Evolutionary conservation across 148 eudicot species (phyloP).

Genomic region (Camellia sinensis): DNA sequence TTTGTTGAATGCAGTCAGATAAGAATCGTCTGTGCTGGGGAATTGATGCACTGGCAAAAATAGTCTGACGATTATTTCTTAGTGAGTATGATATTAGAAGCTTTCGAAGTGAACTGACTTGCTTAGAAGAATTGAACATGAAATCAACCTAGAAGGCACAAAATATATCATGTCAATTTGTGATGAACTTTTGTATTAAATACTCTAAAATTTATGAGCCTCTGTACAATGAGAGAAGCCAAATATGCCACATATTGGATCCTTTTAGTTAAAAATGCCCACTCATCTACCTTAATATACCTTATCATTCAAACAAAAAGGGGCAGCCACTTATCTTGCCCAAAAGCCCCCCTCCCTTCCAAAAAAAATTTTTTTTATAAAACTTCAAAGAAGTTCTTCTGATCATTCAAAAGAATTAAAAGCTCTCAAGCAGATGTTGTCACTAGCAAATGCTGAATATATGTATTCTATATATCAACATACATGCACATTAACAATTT

Average conservation of each 20-base stretch:
- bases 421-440: neutral
- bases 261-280: neutral
- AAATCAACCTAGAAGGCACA: conserved; percentile 69
- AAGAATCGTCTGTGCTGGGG: conserved; percentile 87
- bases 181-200: no score
- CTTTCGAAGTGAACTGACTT: no score
- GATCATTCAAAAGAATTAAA: neutral
- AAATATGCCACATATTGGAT: neutral
- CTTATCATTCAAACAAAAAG: neutral
- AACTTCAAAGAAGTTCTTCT: neutral
- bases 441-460: neutral
- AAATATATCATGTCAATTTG: neutral
- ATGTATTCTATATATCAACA: neutral
- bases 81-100: conserved; percentile 17
- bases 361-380: no score
- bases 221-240: neutral
- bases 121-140: conserved; percentile 45
- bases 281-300: neutral
- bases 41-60: conserved; percentile 95
- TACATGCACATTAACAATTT: neutral
- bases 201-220: no score
- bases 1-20: no score
- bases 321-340: neutral
- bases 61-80: conserved; percentile 68
- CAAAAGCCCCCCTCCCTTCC: neutral